These are phyloP conservation scores for Boletus vinaceobasis DNA, from an alignment of 768 basidiomycete genomes.

Conservation along the genomic window DNA sequence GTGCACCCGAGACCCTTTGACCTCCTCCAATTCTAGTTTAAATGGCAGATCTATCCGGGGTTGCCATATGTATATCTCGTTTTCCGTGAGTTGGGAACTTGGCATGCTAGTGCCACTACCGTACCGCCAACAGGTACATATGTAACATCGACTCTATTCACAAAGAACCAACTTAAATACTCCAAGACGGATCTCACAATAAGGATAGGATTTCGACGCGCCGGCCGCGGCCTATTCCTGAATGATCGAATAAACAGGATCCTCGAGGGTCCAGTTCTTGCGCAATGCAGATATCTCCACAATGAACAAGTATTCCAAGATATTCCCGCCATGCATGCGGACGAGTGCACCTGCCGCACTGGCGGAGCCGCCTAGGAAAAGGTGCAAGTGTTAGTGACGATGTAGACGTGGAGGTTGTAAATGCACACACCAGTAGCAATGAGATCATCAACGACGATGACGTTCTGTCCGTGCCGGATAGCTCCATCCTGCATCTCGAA, in stretches of 20 bases:
- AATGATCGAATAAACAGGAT: constrained; percentile 85
- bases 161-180: constrained; percentile 1
- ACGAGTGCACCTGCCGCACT: constrained; percentile 90
- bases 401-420: not conserved
- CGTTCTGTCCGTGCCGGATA: constrained; percentile 77
- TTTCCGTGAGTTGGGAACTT: not conserved
- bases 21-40: not conserved
- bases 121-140: not conserved
- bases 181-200: constrained; percentile 8
- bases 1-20: not conserved
- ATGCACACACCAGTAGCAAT: constrained; percentile 87
- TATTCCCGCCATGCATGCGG: constrained; percentile 74
- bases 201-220: constrained; percentile 22
- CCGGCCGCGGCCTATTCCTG: constrained; percentile 45
- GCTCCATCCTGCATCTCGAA: constrained; percentile 94
- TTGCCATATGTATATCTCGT: not conserved
- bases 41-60: not conserved
- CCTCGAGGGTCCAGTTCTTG: constrained; percentile 64
- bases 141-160: not conserved
- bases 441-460: constrained; percentile 89
- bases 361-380: constrained; percentile 78
- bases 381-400: constrained; percentile 5
- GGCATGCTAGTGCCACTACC: not conserved
- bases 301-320: constrained; percentile 92
- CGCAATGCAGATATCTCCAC: constrained; percentile 78